Base-by-base conservation (phyloP, 192 early-diverging fungal genomes). In the Coemansia sp. region DNA sequence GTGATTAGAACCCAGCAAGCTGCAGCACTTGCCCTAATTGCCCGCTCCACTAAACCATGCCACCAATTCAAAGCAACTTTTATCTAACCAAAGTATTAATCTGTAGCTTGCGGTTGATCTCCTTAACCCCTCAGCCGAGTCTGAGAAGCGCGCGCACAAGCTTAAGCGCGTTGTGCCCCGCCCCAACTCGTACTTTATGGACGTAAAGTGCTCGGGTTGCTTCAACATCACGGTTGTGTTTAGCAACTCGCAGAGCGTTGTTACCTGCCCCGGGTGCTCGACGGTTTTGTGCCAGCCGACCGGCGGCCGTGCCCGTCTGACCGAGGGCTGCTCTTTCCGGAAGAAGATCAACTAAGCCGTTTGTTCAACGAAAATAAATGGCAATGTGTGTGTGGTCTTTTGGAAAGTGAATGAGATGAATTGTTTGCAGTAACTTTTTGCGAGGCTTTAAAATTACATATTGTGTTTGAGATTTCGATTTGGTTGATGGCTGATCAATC, bases 161-260 rank as follows among this genome's bases (percentile, higher is more conserved):
- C 90, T 97, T 67, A 97, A 97, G 88, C 88, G 94, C 82, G 84
- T 94, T 57, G 94, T 97, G 78, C 94, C 94, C 86, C 88, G 87
- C 83, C 93, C 94, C 48, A 92, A 98, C 90, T 96, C 96, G 21
- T 96, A 89, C 90, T 96, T 97, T 84, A 96, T 98, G 94, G 96
- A 98, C 71, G 94, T 98, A 64, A 96, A 96, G 85, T 96, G 94
- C 87, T 83, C 92, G 59, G 92, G 89, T 84, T 98, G 95, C 88
- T 89, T 92, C 81, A 87, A 90, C 80, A 96, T 99, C 85, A 97
- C 94, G 83, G 96, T 95, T 74, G 94, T 99, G 73, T 99, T 99
- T 90, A 90, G 88, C 84, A 96, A 99, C 85, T 95, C 95, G 77
- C 95, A 99, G 84, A 95, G 94, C 69, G 97, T 99, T 57, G 97